Conservation (phyloP, 768 basidiomycete species). For the Suillus subalutaceus region DNA sequence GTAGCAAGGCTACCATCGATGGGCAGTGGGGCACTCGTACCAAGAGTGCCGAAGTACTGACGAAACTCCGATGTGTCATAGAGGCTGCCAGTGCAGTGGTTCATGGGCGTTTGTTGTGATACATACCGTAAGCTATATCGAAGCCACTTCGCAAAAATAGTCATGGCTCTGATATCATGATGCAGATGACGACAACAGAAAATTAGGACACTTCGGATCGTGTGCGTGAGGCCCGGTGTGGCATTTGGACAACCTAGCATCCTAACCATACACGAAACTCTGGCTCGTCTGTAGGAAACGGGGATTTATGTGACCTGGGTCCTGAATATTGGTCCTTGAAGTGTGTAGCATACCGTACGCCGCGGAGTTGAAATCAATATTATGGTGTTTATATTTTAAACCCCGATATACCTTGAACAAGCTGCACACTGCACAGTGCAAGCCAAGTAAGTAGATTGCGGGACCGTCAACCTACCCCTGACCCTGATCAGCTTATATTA, state of each 20-base stretch:
- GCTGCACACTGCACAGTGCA: no score
- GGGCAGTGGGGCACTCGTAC: not conserved
- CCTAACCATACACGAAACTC: not conserved
- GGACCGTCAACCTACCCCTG: not conserved
- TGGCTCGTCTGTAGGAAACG: not conserved
- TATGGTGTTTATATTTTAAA: not conserved
- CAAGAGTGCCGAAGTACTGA: not conserved
- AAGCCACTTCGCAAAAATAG: not conserved
- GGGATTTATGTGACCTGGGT: no score
- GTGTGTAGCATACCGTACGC: no score
- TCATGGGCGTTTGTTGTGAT: not conserved
- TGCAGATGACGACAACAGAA: conserved; percentile 1
- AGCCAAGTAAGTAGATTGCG: not conserved
- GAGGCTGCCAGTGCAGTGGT: not conserved
- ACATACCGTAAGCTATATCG: not conserved
- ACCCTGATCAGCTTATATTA: not conserved
- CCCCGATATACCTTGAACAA: not conserved
- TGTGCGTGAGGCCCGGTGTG: not conserved
- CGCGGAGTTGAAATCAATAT: not conserved
- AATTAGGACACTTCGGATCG: not conserved
- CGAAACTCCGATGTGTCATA: not conserved
- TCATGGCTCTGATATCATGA: not conserved
- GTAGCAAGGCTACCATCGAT: not conserved
- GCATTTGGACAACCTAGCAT: not conserved
- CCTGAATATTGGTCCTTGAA: no score